Percentiles rank a stretch among this genome's conserved stretches.
Evolutionary conservation across 129 eudicot species (phyloP).

Genomic region (Flaveria brownii): DNA sequence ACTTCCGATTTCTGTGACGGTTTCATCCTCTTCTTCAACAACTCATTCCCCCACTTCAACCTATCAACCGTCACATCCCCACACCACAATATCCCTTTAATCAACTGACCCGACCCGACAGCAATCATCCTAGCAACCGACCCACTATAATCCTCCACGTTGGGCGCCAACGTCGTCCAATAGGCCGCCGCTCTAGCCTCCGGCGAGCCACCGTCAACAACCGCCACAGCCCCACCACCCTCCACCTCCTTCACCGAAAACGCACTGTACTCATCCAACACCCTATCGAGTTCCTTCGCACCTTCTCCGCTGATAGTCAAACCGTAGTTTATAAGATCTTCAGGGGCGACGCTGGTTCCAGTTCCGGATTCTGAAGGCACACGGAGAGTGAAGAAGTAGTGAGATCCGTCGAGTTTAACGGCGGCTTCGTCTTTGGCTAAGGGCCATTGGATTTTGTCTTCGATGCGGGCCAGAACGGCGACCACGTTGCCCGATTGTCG

Average conservation of each 20-base stretch:
- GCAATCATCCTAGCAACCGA: slow-evolving; percentile 76
- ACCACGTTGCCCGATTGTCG: too few relatives aligned
- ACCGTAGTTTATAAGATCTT: slow-evolving; percentile 63
- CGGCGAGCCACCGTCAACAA: slow-evolving; percentile 34
- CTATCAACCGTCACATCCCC: slow-evolving; percentile 93
- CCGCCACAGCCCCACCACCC: slow-evolving; percentile 30
- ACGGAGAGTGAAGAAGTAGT: slow-evolving; percentile 52
- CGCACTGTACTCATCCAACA: slow-evolving; percentile 65
- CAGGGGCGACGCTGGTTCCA: slow-evolving; percentile 16
- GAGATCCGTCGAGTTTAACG: too few relatives aligned
- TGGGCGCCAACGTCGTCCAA: slow-evolving; percentile 92
- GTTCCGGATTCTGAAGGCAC: slow-evolving; percentile 36
- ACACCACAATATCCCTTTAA: slow-evolving; percentile 98
- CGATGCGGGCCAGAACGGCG: too few relatives aligned
- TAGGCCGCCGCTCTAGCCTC: slow-evolving; percentile 71
- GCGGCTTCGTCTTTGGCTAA: too few relatives aligned
- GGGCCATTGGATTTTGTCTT: too few relatives aligned
- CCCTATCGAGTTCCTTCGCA: slow-evolving; percentile 55
- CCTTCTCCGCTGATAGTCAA: slow-evolving; percentile 57
- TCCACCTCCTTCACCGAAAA: slow-evolving; percentile 62
- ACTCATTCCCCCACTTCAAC: slow-evolving; percentile 81
- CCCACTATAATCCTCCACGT: slow-evolving; percentile 87
- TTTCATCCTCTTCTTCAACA: slow-evolving; percentile 54
- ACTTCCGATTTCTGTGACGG: slow-evolving; percentile 41
- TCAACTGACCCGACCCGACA: slow-evolving; percentile 74